Base-by-base conservation (phyloP, 2,329 filamentous ascomycete species). In the Paecilomyces sp. region DNA sequence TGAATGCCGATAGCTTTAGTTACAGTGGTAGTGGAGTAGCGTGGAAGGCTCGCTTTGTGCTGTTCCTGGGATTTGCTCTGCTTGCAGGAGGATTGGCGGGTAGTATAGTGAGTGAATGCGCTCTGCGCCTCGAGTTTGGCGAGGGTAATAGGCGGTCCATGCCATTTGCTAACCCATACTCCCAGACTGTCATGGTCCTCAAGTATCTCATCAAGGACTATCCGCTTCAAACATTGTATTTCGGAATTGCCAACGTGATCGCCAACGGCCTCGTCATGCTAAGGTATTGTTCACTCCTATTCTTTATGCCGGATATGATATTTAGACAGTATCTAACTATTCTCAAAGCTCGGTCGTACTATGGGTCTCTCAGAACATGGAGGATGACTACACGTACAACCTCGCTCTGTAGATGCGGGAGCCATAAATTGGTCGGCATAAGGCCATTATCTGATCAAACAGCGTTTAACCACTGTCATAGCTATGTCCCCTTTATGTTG, bases 311-410 rank as follows among this genome's bases (percentile, higher is more conserved):
- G 18, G 13, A 36, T 15, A 28, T 13, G 18, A 54, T 25, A 18
- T 18, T 55, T 53, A 47, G 57, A 57, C 55, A 22, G 24, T 31
- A 60, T 61, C 73, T 74, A 59, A 72, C 60, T 31, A 30, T 53
- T 55, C 11, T 61, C 18, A 18, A 65, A 88, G 85, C 69, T 85
- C 84, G 28, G 79, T 84, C 55, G 83, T 88, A 41, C 80, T 89
- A 34, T 89, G 86, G 86, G 80, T 89, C 30, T 85, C 84, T 57
- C 87, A 89, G 78, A 89, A 88, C 68, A 88, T 89, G 76, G 87
- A 89, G 72, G 86, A 89, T 66, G 86, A 88, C 68, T 89, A 88
- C 71, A 88, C 85, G 31, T 89, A 89, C 73, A 88, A 85, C 67
- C 75, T 89, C 62, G 84, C 85, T 56, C 79, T 89, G 64, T 89